A percentile compares a stretch with the other conserved stretches of the same genome.
These are phyloP conservation scores for Sanghuangporus sanghuang DNA, from an alignment of 1,284 basidiomycete genomes.

Conservation along the genomic window DNA sequence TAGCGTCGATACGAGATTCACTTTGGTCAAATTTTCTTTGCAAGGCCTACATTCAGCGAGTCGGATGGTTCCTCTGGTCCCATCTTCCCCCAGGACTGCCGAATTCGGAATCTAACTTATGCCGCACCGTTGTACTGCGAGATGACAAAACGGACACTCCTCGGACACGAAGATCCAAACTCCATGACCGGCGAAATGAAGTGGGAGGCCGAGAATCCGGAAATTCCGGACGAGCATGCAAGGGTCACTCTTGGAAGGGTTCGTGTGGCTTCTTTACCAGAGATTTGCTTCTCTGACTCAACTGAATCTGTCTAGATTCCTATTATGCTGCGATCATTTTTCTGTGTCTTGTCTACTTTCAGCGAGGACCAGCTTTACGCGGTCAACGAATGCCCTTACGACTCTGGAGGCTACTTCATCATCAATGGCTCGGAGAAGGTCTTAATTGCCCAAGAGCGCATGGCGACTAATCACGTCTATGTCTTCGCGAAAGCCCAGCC, in stretches of 20 bases:
- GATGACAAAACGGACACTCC: constrained; percentile 83
- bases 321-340: constrained; percentile 95
- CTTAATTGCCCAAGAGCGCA: constrained; percentile 97
- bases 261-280: background rate
- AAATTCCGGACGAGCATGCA: constrained; percentile 31
- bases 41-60: constrained; percentile 91
- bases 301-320: constrained; percentile 61
- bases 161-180: constrained; percentile 78
- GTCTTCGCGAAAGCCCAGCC: constrained; percentile 98
- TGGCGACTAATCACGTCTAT: constrained; percentile 99
- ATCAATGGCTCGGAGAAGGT: constrained; percentile 99
- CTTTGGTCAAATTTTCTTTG: constrained; percentile 97
- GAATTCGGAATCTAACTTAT: constrained; percentile 92
- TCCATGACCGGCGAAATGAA: constrained; percentile 76
- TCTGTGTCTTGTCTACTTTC: constrained; percentile 86
- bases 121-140: constrained; percentile 96
- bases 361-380: constrained; percentile 82
- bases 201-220: constrained; percentile 77
- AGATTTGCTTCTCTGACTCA: constrained; percentile 9
- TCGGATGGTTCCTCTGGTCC: constrained; percentile 92
- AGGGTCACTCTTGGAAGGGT: constrained; percentile 1
- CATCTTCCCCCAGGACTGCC: constrained; percentile 97
- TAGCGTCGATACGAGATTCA: constrained; percentile 94
- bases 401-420: constrained; percentile 98
- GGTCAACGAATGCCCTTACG: constrained; percentile 96